phyloP scores from a whole-genome alignment of 768 basidiomycete genomes.

The Neoboletus brunneissimus region DNA sequence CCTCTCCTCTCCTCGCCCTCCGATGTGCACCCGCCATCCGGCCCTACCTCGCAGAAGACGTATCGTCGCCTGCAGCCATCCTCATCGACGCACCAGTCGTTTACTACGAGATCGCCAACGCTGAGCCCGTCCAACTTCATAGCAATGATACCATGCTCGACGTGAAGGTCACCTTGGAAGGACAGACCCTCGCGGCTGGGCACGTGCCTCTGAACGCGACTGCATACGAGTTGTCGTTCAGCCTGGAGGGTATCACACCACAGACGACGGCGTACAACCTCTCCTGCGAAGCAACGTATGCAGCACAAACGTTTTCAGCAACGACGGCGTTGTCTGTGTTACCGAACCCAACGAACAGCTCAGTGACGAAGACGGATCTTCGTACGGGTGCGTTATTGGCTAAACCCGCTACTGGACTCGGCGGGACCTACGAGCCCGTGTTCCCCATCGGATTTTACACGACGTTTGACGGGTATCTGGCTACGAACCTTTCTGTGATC shows the following conservation, averaged over 20 bases:
- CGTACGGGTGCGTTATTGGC: constrained; percentile 57
- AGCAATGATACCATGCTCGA: constrained; percentile 24
- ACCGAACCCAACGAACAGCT: constrained; percentile 48
- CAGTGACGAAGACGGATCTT: constrained; percentile 63
- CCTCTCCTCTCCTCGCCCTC: constrained; percentile 49
- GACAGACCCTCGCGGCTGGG: constrained; percentile 42
- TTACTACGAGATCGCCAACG: constrained; percentile 45
- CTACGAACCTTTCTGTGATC: constrained; percentile 24
- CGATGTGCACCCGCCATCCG: constrained; percentile 57
- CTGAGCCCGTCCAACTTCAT: constrained; percentile 39
- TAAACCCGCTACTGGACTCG: constrained; percentile 47
- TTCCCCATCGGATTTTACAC: constrained; percentile 48
- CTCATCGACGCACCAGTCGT: constrained; percentile 54
- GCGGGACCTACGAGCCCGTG: constrained; percentile 49
- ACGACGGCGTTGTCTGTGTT: constrained; percentile 47
- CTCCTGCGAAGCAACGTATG: constrained; percentile 27
- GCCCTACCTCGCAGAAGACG: constrained; percentile 59
- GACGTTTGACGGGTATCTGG: constrained; percentile 34
- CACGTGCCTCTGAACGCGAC: constrained; percentile 50
- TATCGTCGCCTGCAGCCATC: constrained; percentile 40
- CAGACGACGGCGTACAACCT: constrained; percentile 32
- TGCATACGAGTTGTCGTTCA: constrained; percentile 48
- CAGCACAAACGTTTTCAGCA: constrained; percentile 44
- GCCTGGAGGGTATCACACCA: constrained; percentile 44
- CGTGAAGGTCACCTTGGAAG: constrained; percentile 47